Conservation (phyloP, 1,139 yeast species). For the Hansenula sp. region DNA sequence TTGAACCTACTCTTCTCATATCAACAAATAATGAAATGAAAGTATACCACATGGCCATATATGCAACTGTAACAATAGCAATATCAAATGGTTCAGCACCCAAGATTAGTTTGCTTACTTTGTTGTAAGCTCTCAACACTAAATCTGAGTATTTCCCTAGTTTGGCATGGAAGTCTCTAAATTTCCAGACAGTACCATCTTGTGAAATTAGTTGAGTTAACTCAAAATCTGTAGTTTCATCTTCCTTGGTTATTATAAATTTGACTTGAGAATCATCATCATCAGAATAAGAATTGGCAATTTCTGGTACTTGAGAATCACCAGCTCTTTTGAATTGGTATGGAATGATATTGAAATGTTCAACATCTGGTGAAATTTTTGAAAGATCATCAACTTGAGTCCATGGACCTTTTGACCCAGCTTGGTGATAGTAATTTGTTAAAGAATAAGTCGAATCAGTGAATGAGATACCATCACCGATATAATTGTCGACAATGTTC, state of each 20-base stretch:
- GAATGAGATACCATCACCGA: conserved; percentile 34
- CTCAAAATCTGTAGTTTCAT: conserved; percentile 8
- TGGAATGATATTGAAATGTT: conserved; percentile 49
- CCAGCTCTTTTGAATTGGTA: conserved; percentile 48
- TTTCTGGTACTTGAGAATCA: conserved; percentile 26
- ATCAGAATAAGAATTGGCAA: conserved; percentile 20
- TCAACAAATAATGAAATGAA: conserved; percentile 73
- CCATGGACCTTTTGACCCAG: conserved; percentile 40
- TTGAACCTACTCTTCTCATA: conserved; percentile 80
- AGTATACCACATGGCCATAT: conserved; percentile 87
- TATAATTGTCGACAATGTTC: conserved; percentile 76
- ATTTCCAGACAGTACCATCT: conserved; percentile 55
- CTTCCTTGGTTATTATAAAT: conserved; percentile 22
- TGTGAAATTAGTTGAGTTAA: conserved; percentile 26
- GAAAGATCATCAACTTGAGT: conserved; percentile 32
- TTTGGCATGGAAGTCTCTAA: conserved; percentile 58
- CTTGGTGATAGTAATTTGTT: conserved; percentile 18
- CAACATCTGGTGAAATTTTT: conserved; percentile 31
- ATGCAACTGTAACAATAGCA: conserved; percentile 75
- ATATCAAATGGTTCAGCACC: conserved; percentile 90
- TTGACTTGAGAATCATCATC: conserved; percentile 24
- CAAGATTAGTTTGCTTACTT: conserved; percentile 50
- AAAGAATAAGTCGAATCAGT: conserved; percentile 11
- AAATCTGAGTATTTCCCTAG: conserved; percentile 65
- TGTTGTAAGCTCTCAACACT: conserved; percentile 40